A percentile compares a stretch with the other conserved stretches of the same genome.
phyloP scores from a whole-genome alignment of 306 rosid genomes.

The Sesbania bispinosa region DNA sequence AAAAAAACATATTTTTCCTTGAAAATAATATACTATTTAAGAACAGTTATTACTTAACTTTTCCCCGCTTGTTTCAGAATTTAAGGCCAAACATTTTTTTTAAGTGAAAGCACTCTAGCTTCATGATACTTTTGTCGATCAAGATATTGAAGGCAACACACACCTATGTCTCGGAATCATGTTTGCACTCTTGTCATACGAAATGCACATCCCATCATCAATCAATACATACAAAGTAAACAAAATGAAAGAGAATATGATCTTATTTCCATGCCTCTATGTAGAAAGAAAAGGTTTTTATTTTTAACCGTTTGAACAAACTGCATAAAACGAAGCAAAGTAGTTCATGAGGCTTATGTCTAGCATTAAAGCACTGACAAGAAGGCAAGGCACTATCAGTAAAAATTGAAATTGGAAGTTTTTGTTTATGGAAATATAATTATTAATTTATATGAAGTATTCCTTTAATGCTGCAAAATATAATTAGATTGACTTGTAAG shows the following conservation, averaged over 20 bases:
- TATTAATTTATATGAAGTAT: too few relatives aligned
- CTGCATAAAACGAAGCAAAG: neutral
- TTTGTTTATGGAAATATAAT: neutral
- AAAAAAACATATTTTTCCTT: too few relatives aligned
- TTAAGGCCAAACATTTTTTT: neutral
- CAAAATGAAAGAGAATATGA: neutral
- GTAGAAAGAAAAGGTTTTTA: neutral
- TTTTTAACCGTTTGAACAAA: neutral
- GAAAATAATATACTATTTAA: neutral
- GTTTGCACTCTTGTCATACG: too few relatives aligned
- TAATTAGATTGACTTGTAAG: neutral
- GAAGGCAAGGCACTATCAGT: too few relatives aligned
- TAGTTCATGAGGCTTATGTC: too few relatives aligned
- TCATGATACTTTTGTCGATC: neutral
- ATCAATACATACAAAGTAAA: too few relatives aligned
- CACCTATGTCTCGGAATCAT: too few relatives aligned
- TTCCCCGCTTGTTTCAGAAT: neutral
- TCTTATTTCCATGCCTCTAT: too few relatives aligned
- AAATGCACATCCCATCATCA: too few relatives aligned
- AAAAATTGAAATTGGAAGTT: neutral
- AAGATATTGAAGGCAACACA: too few relatives aligned
- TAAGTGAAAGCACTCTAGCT: neutral
- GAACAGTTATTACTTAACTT: neutral
- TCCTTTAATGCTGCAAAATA: too few relatives aligned
- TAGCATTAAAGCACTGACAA: neutral